Evolutionary conservation across 805 yeast species (phyloP), one percentile per base, ranked within the genome.

Genomic region (Candida coquimbonensis): DNA sequence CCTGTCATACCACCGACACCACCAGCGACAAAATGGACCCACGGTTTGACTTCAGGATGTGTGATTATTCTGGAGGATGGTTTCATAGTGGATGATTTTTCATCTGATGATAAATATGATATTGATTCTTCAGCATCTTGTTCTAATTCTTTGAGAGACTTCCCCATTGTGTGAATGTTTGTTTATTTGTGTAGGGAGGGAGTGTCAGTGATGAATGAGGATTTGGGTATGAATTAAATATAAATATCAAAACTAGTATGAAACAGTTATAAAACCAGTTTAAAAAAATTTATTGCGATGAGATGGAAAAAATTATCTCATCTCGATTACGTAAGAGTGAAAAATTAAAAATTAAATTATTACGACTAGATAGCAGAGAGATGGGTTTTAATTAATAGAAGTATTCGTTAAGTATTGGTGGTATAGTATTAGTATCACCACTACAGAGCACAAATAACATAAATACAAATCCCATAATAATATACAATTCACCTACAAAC

Each of bases 1-100:
- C 99, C 99, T 29, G 91, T 87, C 97, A 93, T 93, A 14, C 99
- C 99, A 32, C 97, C 99, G 25, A 87, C 63, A 13, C 96, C 95
- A 42, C 93, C 95, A 12, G 95, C 90, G n/a, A 86, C 86, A 60
- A 86, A 86, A 65, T 85, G 91, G 7, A 84, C 88, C 91, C 75
- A 72, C 31, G 77, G 75, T 46, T 68, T 70, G 5, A 72, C 70
- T 13, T 57, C 55, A 2, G 39, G 49, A 55, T 49, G 51, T 3
- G 41, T 40, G n/a, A 42, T 46, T 7, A 24, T 37, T 16, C 26
- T 42, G 2, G 46, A 31, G 1, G 74, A 67, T 39, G 61, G 64
- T 60, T 79, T 69, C 44, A 66, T 56, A 42, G 80, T 67, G 5
- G 86, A 71, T 1, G 84, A 75, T 56, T 81, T 79, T 56, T 85